Evolutionary conservation across 441 rosid species (phyloP).

Genomic region (Erodium texanum): DNA sequence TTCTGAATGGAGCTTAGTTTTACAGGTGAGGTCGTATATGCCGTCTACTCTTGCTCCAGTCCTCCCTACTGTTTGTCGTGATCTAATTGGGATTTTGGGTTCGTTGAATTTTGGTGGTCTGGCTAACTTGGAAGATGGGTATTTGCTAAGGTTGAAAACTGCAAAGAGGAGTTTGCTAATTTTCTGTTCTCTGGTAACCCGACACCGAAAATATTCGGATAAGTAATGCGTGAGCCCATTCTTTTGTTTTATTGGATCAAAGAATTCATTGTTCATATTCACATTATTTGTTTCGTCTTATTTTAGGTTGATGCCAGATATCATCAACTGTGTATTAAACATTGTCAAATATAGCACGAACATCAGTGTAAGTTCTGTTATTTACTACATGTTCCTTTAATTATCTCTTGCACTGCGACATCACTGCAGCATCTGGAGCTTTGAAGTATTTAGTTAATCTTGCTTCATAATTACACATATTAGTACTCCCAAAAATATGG

Average conservation of each 20-base stretch:
- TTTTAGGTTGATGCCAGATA: conserved; percentile 64
- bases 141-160: conserved; percentile 48
- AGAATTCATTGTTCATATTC: conserved; percentile 12
- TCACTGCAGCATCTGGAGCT: background rate
- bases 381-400: background rate
- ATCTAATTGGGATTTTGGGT: conserved; percentile 50
- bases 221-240: conserved; percentile 34
- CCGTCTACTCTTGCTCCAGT: conserved; percentile 55
- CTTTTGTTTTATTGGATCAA: conserved; percentile 10
- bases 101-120: conserved; percentile 47
- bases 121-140: conserved; percentile 33
- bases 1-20: conserved; percentile 22
- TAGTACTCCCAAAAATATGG: background rate
- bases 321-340: conserved; percentile 47
- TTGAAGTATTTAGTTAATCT: background rate
- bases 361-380: conserved; percentile 42
- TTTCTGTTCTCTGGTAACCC: conserved; percentile 58
- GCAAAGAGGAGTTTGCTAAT: conserved; percentile 73
- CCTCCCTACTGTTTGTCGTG: conserved; percentile 43
- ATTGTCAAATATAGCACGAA: conserved; percentile 45
- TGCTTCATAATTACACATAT: background rate
- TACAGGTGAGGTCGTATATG: conserved; percentile 77
- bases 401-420: conserved; percentile 8
- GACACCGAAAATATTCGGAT: conserved; percentile 75
- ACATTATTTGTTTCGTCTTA: background rate